Conservation (phyloP, 176 grass and related monocot genomes). For the Oryza australiensis region DNA sequence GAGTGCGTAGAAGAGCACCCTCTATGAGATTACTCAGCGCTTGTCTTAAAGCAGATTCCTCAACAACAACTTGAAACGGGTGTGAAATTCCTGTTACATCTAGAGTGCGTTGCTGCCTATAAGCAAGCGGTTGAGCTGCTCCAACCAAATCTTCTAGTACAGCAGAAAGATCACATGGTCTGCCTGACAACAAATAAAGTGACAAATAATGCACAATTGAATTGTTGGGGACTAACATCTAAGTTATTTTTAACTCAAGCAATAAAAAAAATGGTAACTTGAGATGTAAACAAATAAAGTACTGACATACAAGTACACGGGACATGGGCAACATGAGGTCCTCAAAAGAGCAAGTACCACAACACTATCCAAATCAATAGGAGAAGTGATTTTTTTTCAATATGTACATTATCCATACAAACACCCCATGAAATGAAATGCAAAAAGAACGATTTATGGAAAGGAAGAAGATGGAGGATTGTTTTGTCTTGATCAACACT, state of each 20-base stretch:
- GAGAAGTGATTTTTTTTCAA: not conserved
- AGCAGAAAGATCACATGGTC: slow-evolving; percentile 62
- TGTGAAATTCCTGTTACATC: slow-evolving; percentile 47
- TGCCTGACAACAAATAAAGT: slow-evolving; percentile 61
- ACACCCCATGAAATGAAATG: not conserved
- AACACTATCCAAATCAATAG: not conserved
- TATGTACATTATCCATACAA: not conserved
- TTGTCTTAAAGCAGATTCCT: slow-evolving; percentile 72
- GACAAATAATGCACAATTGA: slow-evolving; percentile 33
- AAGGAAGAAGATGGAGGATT: not conserved
- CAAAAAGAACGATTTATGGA: not conserved
- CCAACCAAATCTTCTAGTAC: slow-evolving; percentile 66
- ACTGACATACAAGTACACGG: not conserved
- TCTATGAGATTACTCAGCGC: slow-evolving; percentile 86
- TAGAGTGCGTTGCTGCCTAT: slow-evolving; percentile 59
- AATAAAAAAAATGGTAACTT: not conserved
- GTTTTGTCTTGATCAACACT: not conserved
- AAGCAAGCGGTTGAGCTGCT: slow-evolving; percentile 61
- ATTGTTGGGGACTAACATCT: not conserved
- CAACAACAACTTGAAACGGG: slow-evolving; percentile 58
- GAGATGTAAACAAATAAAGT: slow-evolving; percentile 1
- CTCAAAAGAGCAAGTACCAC: not conserved
- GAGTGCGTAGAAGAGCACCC: slow-evolving; percentile 68
- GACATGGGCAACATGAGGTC: not conserved
- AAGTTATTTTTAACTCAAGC: not conserved